Evolutionary conservation across 495 filamentous ascomycete genomes (phyloP).

Genomic region (Jackrogersella multiformis): DNA sequence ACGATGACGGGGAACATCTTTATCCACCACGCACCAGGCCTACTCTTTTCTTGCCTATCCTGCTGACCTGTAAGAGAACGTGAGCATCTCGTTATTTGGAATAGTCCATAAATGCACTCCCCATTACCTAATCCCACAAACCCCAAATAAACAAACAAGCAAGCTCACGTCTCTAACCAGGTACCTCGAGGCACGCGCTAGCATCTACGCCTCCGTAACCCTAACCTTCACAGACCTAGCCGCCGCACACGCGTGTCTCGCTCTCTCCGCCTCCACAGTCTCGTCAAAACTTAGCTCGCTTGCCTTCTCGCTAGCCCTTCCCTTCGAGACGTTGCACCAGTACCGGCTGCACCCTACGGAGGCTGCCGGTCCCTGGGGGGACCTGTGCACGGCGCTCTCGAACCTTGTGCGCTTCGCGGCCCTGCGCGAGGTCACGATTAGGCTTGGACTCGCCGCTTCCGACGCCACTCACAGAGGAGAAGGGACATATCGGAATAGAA

Average conservation of each 20-base stretch:
- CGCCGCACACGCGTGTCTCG: conserved; percentile 16
- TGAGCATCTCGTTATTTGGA: conserved; percentile 1
- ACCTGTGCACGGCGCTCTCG: conserved; percentile 12
- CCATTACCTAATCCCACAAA: neutral
- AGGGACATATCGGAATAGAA: neutral
- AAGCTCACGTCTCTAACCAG: conserved; percentile 21
- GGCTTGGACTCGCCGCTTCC: neutral
- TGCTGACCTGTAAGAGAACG: conserved; percentile 46
- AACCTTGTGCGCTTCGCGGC: conserved; percentile 9
- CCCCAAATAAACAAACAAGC: neutral
- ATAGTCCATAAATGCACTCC: neutral
- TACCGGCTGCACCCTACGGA: neutral
- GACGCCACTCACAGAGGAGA: neutral
- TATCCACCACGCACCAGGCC: neutral
- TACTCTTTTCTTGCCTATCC: conserved; percentile 32
- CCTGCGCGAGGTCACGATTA: neutral
- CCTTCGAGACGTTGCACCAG: conserved; percentile 1
- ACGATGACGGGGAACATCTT: neutral
- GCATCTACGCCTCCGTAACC: conserved; percentile 37
- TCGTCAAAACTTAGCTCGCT: neutral
- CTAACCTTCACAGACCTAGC: conserved; percentile 44
- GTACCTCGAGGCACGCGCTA: conserved; percentile 40
- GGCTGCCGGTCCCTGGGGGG: neutral
- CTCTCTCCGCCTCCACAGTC: neutral
- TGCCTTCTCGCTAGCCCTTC: conserved; percentile 12